phyloP scores from a whole-genome alignment of 352 stramenopile species.

The Globisporangium canariense region DNA sequence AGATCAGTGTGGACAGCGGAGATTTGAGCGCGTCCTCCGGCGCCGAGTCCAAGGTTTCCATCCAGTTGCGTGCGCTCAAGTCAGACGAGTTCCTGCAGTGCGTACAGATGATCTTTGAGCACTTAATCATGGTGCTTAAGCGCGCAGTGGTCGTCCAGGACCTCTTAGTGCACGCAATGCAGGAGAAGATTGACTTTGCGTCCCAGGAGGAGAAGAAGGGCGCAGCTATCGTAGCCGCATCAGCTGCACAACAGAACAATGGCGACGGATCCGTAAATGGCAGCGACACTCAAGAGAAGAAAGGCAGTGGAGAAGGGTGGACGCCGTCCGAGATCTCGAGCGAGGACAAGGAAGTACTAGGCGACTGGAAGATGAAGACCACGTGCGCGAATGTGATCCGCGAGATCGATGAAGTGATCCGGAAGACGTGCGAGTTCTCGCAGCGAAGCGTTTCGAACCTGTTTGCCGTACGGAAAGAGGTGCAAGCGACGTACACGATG shows the following conservation, averaged over 20 bases:
- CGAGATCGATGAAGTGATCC: conserved; percentile 81
- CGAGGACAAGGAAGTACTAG: conserved; percentile 50
- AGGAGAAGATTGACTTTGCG: conserved; percentile 60
- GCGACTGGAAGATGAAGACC: conserved; percentile 77
- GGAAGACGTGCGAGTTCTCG: conserved; percentile 85
- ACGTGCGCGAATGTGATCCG: conserved; percentile 68
- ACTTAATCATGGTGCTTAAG: conserved; percentile 79
- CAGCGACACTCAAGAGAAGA: conserved; percentile 13
- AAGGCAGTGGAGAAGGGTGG: conserved; percentile 23
- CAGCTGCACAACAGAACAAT: neutral
- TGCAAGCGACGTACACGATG: conserved; percentile 86
- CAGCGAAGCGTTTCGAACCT: conserved; percentile 85
- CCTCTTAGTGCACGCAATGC: conserved; percentile 66
- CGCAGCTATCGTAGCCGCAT: conserved; percentile 7
- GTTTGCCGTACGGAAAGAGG: conserved; percentile 85
- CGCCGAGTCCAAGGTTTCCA: conserved; percentile 79
- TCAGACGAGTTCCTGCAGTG: conserved; percentile 87
- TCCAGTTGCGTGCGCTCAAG: conserved; percentile 69
- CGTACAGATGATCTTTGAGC: conserved; percentile 89
- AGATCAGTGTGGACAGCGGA: conserved; percentile 15
- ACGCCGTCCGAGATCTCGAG: conserved; percentile 37
- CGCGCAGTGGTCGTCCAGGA: conserved; percentile 75
- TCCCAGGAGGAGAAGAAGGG: conserved; percentile 38
- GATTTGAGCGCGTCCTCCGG: conserved; percentile 17
- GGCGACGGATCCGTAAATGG: neutral